Percentiles rank a stretch among this genome's conserved stretches.
Conservation (phyloP, 2,329 filamentous ascomycete genomes). For the Sclerotinia minor region DNA sequence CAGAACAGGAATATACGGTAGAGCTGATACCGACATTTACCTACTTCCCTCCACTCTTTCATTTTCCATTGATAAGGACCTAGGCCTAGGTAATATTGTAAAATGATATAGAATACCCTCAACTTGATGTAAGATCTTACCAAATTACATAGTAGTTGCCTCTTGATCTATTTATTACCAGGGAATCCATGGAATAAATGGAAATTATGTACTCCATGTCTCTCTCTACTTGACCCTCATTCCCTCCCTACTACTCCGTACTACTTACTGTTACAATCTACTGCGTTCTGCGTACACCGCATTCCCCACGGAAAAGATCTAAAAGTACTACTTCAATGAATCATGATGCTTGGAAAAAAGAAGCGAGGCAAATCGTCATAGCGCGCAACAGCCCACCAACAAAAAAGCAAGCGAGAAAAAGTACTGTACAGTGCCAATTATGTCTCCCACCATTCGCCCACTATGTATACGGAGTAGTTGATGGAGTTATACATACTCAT, state of each 20-base stretch:
- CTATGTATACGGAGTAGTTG: no score
- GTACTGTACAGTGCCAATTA: not conserved
- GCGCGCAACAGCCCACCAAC: conserved; percentile 25
- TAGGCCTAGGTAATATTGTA: no score
- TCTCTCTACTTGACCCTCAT: no score
- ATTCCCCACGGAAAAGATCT: not conserved
- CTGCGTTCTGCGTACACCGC: not conserved
- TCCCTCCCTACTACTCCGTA: no score
- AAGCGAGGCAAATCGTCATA: conserved; percentile 29
- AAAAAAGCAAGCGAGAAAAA: conserved; percentile 17
- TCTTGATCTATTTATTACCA: no score
- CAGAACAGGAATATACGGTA: not conserved
- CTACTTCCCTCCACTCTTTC: not conserved
- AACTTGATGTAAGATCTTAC: no score
- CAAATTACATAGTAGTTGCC: no score
- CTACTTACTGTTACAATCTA: no score
- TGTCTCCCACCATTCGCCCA: not conserved
- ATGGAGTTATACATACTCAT: no score
- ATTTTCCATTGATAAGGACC: not conserved
- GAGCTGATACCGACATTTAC: not conserved
- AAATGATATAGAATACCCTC: no score
- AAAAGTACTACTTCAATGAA: not conserved
- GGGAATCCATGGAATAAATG: no score
- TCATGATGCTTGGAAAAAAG: conserved; percentile 1
- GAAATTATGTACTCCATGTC: no score